These are phyloP conservation scores for Tubosaeta sp. DNA, from an alignment of 768 basidiomycete genomes.

Conservation along the genomic window DNA sequence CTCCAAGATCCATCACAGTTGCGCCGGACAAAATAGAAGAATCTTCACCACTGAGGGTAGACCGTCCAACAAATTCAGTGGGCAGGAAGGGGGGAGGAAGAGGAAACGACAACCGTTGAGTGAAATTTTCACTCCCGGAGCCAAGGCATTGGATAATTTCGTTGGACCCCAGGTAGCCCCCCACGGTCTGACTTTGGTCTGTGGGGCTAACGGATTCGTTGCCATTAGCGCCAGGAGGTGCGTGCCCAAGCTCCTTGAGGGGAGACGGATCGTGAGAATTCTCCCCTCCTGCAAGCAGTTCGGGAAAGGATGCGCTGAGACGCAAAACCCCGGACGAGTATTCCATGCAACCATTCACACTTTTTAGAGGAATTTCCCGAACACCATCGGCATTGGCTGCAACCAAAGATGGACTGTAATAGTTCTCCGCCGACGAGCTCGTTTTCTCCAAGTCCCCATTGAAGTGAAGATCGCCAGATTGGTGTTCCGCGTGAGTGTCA, in stretches of 20 bases:
- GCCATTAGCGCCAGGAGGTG: not conserved
- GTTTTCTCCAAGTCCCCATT: not conserved
- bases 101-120: conserved; percentile 19
- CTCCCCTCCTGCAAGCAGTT: not conserved
- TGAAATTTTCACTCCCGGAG: not conserved
- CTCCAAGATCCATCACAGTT: not conserved
- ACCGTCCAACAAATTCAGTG: conserved; percentile 1
- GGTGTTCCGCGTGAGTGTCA: not conserved
- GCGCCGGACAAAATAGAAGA: not conserved
- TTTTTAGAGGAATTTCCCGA: not conserved
- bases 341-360: not conserved
- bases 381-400: not conserved
- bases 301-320: not conserved
- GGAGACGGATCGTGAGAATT: not conserved
- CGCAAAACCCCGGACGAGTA: not conserved
- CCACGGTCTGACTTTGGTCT: not conserved
- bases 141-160: not conserved
- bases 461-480: not conserved
- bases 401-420: not conserved
- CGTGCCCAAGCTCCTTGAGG: not conserved
- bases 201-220: not conserved
- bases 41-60: not conserved
- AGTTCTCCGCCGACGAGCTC: not conserved
- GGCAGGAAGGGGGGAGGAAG: conserved; percentile 11
- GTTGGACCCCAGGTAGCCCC: not conserved